These are phyloP conservation scores for Meripilus lineatus DNA, from an alignment of 1,284 basidiomycete genomes.

Conservation along the genomic window DNA sequence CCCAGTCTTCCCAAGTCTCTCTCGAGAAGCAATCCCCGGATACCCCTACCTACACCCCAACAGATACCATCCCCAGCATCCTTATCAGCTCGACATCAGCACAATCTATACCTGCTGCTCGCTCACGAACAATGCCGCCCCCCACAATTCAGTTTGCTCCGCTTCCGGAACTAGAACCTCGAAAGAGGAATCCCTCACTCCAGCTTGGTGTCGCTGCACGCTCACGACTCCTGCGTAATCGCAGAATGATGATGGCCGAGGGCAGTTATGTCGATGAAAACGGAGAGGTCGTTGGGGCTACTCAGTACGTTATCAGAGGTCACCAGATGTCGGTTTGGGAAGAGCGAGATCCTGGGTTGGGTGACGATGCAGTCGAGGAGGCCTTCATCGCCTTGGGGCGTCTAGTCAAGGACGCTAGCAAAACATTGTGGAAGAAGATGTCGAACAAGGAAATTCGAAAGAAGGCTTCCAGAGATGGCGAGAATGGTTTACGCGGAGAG, in stretches of 20 bases:
- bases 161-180: slow-evolving; percentile 50
- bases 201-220: slow-evolving; percentile 64
- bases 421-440: slow-evolving; percentile 21
- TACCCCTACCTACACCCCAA: too few relatives aligned
- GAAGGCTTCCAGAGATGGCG: slow-evolving; percentile 5
- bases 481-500: slow-evolving; percentile 3
- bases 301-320: neutral
- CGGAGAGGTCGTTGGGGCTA: neutral
- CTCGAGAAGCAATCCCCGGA: too few relatives aligned
- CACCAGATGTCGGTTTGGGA: neutral
- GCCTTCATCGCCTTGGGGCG: slow-evolving; percentile 21
- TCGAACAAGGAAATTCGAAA: slow-evolving; percentile 16
- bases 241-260: slow-evolving; percentile 17
- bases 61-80: neutral
- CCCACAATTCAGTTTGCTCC: slow-evolving; percentile 54
- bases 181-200: slow-evolving; percentile 47
- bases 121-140: neutral
- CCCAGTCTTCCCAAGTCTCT: too few relatives aligned
- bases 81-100: too few relatives aligned
- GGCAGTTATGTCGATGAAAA: slow-evolving; percentile 2
- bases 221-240: slow-evolving; percentile 36
- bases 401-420: slow-evolving; percentile 24
- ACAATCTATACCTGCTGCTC: neutral
- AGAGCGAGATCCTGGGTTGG: slow-evolving; percentile 5
- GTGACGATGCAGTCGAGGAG: slow-evolving; percentile 23